A percentile compares a stretch with the other conserved stretches of the same genome.
These are phyloP conservation scores for Populus deltoides DNA, from an alignment of 345 rosid genomes.

Conservation along the genomic window DNA sequence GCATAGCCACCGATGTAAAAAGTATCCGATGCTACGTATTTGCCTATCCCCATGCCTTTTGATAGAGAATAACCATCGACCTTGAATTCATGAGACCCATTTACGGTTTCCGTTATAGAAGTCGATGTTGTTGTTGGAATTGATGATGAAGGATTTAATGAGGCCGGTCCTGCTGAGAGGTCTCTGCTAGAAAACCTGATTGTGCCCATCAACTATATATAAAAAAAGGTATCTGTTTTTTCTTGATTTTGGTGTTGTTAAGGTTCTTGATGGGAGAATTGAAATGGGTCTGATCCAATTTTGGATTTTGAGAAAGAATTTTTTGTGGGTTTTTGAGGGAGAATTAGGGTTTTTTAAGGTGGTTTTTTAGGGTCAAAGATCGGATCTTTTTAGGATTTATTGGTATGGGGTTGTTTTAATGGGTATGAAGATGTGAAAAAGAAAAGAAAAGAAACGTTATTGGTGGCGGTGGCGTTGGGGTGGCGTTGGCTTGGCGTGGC, in stretches of 20 bases:
- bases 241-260: not conserved
- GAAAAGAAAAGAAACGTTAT: not conserved
- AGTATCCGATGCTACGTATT: slow-evolving; percentile 57
- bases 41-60: slow-evolving; percentile 66
- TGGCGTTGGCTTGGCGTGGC: too few species aligned
- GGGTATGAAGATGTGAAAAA: not conserved
- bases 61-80: slow-evolving; percentile 60
- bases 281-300: slow-evolving; percentile 7
- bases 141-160: slow-evolving; percentile 22
- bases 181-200: slow-evolving; percentile 38
- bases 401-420: not conserved
- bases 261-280: not conserved
- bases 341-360: slow-evolving; percentile 21
- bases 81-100: slow-evolving; percentile 67
- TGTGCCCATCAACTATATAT: slow-evolving; percentile 53
- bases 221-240: slow-evolving; percentile 9
- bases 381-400: too few species aligned
- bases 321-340: not conserved
- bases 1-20: slow-evolving; percentile 63
- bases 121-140: slow-evolving; percentile 44
- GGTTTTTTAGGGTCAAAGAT: not conserved
- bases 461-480: not conserved
- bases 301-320: not conserved
- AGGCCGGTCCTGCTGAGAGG: slow-evolving; percentile 31
- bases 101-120: slow-evolving; percentile 47